A percentile compares a stretch with the other conserved stretches of the same genome.
These are phyloP conservation scores for Streptanthus diversifolius DNA, from an alignment of 345 rosid genomes.

Conservation along the genomic window DNA sequence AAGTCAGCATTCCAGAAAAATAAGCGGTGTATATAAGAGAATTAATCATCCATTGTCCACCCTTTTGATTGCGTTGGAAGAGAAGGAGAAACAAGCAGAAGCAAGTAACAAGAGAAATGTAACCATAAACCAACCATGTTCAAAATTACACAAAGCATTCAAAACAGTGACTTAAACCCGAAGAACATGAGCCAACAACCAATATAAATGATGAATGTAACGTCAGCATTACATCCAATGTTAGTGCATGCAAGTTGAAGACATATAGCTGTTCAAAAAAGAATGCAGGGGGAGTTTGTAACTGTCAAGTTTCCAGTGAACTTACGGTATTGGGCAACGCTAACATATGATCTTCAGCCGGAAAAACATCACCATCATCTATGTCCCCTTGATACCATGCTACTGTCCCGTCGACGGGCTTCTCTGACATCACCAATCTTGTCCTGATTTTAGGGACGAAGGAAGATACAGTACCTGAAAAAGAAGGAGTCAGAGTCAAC, in stretches of 20 bases:
- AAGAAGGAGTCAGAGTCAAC: constrained; percentile 22
- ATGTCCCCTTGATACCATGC: constrained; percentile 80
- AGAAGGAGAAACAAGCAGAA: constrained; percentile 9
- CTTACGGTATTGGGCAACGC: constrained; percentile 81
- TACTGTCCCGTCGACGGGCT: constrained; percentile 75
- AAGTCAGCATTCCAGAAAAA: constrained; percentile 28
- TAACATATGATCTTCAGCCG: constrained; percentile 70
- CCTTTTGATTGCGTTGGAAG: background rate
- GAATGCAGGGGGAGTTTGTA: constrained; percentile 4
- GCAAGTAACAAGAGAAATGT: constrained; percentile 4
- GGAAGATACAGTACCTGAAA: constrained; percentile 35
- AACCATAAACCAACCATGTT: constrained; percentile 10
- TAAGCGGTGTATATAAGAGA: background rate
- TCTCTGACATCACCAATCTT: constrained; percentile 73
- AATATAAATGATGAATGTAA: constrained; percentile 2
- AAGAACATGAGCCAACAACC: constrained; percentile 3
- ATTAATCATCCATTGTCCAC: background rate
- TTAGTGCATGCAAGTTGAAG: constrained; percentile 22
- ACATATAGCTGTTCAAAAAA: constrained; percentile 3
- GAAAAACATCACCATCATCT: constrained; percentile 63
- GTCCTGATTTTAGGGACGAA: constrained; percentile 42
- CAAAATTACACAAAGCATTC: constrained; percentile 5
- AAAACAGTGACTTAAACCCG: constrained; percentile 7
- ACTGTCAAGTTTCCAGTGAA: constrained; percentile 12
- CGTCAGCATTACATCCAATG: background rate